Evolutionary conservation across 768 basidiomycete species (phyloP).

Genomic region (Cubamyces lactineus): DNA sequence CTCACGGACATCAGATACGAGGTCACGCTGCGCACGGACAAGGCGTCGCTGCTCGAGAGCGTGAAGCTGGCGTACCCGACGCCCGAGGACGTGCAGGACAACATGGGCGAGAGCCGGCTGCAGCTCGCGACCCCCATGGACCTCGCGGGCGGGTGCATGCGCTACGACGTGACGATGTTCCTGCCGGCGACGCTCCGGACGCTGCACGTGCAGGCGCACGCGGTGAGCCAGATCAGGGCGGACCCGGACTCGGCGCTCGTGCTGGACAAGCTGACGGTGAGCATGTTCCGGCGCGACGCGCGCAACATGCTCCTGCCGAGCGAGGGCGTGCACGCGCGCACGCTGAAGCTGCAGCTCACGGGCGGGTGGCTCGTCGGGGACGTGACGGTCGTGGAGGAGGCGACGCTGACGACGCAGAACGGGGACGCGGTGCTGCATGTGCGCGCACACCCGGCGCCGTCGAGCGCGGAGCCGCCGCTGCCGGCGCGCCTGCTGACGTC

Average conservation of each 20-base stretch:
- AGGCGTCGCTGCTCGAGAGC: conserved; percentile 44
- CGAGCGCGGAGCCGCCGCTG: conserved; percentile 38
- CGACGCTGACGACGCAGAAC: conserved; percentile 50
- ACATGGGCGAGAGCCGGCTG: conserved; percentile 41
- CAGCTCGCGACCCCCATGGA: conserved; percentile 42
- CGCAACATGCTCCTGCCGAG: conserved; percentile 53
- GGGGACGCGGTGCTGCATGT: conserved; percentile 55
- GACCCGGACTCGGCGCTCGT: conserved; percentile 45
- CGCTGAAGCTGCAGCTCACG: conserved; percentile 48
- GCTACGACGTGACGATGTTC: conserved; percentile 56
- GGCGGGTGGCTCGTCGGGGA: conserved; percentile 67
- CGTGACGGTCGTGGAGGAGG: conserved; percentile 46
- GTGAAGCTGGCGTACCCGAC: conserved; percentile 43
- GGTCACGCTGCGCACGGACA: conserved; percentile 48
- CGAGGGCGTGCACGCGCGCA: conserved; percentile 43
- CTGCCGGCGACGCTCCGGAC: conserved; percentile 54
- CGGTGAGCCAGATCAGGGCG: conserved; percentile 53
- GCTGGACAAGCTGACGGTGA: conserved; percentile 50
- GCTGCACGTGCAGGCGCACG: conserved; percentile 48
- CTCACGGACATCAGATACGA: conserved; percentile 52
- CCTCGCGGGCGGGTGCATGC: conserved; percentile 45
- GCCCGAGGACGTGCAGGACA: conserved; percentile 36
- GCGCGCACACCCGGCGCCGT: conserved; percentile 44
- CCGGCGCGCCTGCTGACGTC: conserved; percentile 47
- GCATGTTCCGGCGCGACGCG: conserved; percentile 40